These are phyloP conservation scores for Arachis stenosperma DNA, from an alignment of 306 rosid genomes.

Conservation along the genomic window DNA sequence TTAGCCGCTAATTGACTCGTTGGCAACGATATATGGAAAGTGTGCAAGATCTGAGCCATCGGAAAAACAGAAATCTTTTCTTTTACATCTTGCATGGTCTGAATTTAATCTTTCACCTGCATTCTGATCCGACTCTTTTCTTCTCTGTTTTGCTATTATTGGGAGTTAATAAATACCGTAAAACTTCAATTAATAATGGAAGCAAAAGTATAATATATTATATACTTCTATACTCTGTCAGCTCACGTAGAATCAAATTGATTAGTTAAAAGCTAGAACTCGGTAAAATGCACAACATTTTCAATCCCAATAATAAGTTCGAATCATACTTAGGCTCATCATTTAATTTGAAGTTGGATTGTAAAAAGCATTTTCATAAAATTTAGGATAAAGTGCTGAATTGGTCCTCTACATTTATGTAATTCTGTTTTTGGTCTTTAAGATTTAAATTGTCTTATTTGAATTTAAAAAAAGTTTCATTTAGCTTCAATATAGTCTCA, in stretches of 20 bases:
- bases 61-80: neutral
- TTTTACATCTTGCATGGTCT: slow-evolving; percentile 15
- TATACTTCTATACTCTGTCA: too few relatives aligned
- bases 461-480: too few relatives aligned
- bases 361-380: too few relatives aligned
- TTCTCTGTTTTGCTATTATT: neutral
- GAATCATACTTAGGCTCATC: neutral
- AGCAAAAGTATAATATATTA: too few relatives aligned
- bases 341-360: too few relatives aligned
- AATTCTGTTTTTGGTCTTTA: too few relatives aligned
- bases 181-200: neutral
- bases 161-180: slow-evolving; percentile 1
- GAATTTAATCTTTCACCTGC: neutral
- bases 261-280: too few relatives aligned
- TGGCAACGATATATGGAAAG: neutral
- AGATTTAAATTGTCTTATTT: too few relatives aligned
- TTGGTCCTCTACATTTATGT: too few relatives aligned
- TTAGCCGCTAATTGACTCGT: neutral
- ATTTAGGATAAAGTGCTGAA: too few relatives aligned
- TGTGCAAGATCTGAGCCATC: neutral
- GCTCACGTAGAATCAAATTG: too few relatives aligned
- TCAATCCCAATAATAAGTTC: neutral
- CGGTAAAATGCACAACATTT: neutral
- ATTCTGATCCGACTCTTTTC: neutral
- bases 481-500: too few relatives aligned